Evolutionary conservation across 352 stramenopile species (phyloP).

Genomic region (Phytophthora cryptogea): DNA sequence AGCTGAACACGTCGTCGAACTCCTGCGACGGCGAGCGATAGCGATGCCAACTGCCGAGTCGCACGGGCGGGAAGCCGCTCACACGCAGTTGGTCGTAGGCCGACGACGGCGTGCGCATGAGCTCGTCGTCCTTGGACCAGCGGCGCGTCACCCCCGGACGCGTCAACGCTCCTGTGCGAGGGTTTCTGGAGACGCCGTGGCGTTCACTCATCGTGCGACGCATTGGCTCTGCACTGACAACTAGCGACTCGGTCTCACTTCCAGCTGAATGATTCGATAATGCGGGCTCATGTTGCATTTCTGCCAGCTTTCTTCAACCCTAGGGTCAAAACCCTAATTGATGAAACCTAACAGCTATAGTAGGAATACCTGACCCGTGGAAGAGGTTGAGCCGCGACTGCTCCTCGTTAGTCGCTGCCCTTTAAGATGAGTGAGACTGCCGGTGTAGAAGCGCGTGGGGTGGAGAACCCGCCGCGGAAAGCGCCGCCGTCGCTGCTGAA

Average conservation of each 20-base stretch:
- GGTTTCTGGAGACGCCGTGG: conserved; percentile 8
- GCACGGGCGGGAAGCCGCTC: conserved; percentile 59
- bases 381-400: conserved; percentile 3
- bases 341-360: conserved; percentile 8
- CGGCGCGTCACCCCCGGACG: conserved; percentile 19
- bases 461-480: neutral
- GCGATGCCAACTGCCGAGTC: conserved; percentile 68
- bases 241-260: neutral
- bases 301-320: conserved; percentile 31
- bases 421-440: conserved; percentile 16
- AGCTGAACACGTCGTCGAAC: conserved; percentile 48
- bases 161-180: conserved; percentile 12
- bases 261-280: conserved; percentile 22
- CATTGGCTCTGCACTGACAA: conserved; percentile 13
- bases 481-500: conserved; percentile 41
- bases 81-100: conserved; percentile 44
- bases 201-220: conserved; percentile 29
- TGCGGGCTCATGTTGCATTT: conserved; percentile 25
- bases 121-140: conserved; percentile 34
- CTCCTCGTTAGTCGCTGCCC: neutral
- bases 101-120: conserved; percentile 25
- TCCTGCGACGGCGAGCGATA: conserved; percentile 68
- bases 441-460: neutral
- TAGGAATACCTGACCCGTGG: no score
- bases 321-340: conserved; percentile 14